Conservation (phyloP, 169 alveolate genomes). For the Neospora caninum region DNA sequence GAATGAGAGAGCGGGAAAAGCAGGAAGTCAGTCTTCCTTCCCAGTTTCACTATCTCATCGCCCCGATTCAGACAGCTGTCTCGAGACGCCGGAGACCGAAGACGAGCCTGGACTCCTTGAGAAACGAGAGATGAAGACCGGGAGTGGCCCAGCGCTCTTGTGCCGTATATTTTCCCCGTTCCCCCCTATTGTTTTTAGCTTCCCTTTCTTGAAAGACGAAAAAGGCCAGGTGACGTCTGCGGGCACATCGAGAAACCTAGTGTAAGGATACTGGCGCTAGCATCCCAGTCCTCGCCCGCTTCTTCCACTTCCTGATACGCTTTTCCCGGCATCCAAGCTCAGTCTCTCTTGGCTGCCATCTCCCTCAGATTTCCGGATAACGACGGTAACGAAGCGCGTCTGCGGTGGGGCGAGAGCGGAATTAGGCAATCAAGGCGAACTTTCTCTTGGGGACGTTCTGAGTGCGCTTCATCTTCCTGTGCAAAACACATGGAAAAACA, state of each 20-base stretch:
- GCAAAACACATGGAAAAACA: too few relatives aligned
- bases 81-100: neutral
- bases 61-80: neutral
- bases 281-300: too few relatives aligned
- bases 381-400: neutral
- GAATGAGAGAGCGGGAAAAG: neutral
- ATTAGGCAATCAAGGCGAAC: constrained; percentile 56
- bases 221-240: neutral
- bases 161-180: neutral
- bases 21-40: neutral
- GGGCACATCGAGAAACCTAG: neutral
- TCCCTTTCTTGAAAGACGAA: neutral
- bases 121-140: neutral
- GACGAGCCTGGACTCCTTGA: neutral
- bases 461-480: constrained; percentile 47
- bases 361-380: neutral
- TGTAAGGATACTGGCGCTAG: neutral
- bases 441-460: constrained; percentile 65
- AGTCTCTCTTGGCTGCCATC: neutral
- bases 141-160: neutral
- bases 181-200: neutral
- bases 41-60: neutral
- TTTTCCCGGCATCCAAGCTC: neutral
- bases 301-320: too few relatives aligned
- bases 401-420: neutral